phyloP scores from a whole-genome alignment of 257 asterid species.

The Lycium barbarum region DNA sequence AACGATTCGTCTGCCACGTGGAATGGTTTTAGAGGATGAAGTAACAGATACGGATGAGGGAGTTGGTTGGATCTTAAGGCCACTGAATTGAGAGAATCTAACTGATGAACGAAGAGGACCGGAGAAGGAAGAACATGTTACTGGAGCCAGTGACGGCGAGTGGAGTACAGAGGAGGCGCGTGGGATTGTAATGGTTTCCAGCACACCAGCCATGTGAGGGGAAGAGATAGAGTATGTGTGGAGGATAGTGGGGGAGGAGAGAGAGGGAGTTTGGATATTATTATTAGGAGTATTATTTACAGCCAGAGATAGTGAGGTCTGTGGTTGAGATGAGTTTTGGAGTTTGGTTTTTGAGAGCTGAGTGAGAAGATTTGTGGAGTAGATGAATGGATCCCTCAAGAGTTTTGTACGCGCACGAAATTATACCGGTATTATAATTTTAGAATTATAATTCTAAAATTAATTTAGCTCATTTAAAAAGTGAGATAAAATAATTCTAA shows the following conservation, averaged over 20 bases:
- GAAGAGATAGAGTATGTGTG: neutral
- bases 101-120: conserved; percentile 44
- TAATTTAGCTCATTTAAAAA: too few species aligned
- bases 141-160: conserved; percentile 55
- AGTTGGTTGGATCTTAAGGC: conserved; percentile 64
- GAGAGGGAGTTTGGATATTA: conserved; percentile 22
- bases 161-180: conserved; percentile 63
- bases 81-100: conserved; percentile 64
- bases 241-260: neutral
- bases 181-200: conserved; percentile 72
- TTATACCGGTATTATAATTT: too few species aligned
- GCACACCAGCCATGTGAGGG: conserved; percentile 66
- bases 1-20: conserved; percentile 59
- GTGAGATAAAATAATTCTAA: too few species aligned
- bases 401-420: too few species aligned
- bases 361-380: too few species aligned
- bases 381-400: too few species aligned
- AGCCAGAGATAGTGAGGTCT: conserved; percentile 33
- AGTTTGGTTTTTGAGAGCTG: neutral
- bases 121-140: conserved; percentile 45
- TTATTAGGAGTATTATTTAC: too few species aligned
- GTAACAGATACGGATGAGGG: conserved; percentile 55
- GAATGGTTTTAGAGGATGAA: conserved; percentile 46
- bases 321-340: conserved; percentile 39
- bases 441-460: too few species aligned